phyloP scores from a whole-genome alignment of 345 rosid genomes.

The Zanthoxylum bungeanum region DNA sequence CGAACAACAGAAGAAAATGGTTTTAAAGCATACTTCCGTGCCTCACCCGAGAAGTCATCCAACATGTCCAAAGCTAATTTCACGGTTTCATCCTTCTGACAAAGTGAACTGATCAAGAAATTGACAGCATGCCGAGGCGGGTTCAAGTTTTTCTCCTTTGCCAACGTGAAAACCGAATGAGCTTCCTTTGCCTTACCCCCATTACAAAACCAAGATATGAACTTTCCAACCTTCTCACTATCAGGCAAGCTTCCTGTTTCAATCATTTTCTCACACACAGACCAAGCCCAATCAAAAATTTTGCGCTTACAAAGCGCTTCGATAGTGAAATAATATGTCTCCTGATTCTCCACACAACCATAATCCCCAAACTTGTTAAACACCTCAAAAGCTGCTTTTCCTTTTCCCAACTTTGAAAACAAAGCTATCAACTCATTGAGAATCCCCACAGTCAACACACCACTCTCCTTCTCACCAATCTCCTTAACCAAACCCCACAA shows the following conservation, averaged over 20 bases:
- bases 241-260: constrained; percentile 45
- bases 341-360: constrained; percentile 45
- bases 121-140: constrained; percentile 46
- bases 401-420: constrained; percentile 65
- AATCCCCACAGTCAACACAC: constrained; percentile 39
- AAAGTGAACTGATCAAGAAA: constrained; percentile 48
- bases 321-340: constrained; percentile 55
- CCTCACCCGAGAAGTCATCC: constrained; percentile 45
- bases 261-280: constrained; percentile 75
- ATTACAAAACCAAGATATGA: constrained; percentile 68
- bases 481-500: constrained; percentile 78
- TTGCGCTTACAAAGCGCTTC: constrained; percentile 62
- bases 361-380: constrained; percentile 57
- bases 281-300: constrained; percentile 47
- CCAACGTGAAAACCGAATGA: constrained; percentile 41
- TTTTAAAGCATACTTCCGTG: constrained; percentile 54
- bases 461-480: constrained; percentile 38
- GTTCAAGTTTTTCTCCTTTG: constrained; percentile 42
- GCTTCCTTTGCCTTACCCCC: constrained; percentile 59
- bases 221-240: constrained; percentile 48
- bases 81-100: constrained; percentile 56
- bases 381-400: constrained; percentile 69
- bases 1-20: constrained; percentile 66
- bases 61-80: constrained; percentile 55
- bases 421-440: constrained; percentile 65